Evolutionary conservation across 2,329 filamentous ascomycete species (phyloP).

Genomic region (Penicillium griseofulvum): DNA sequence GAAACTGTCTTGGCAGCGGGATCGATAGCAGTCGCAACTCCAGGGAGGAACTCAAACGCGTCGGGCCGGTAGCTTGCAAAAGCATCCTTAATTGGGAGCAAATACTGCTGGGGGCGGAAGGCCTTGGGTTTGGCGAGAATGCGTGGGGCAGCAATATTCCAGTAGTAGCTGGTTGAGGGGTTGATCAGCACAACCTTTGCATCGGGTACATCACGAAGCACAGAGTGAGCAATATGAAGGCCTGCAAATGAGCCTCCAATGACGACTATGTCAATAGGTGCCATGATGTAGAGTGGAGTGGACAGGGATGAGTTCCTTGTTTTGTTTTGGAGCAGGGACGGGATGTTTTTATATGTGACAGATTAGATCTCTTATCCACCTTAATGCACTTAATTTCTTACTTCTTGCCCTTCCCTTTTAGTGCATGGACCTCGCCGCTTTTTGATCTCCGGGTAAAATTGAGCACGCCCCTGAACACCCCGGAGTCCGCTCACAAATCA

Average conservation of each 20-base stretch:
- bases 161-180: constrained; percentile 54
- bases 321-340: not conserved
- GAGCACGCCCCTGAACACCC: too few relatives aligned
- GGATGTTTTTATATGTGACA: constrained; percentile 10
- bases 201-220: constrained; percentile 35
- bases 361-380: not conserved
- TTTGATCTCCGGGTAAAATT: not conserved
- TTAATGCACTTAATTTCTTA: not conserved
- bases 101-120: constrained; percentile 48
- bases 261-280: constrained; percentile 30
- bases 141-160: constrained; percentile 54
- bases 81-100: constrained; percentile 49
- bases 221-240: constrained; percentile 34
- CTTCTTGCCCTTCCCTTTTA: not conserved
- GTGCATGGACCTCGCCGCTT: not conserved
- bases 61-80: constrained; percentile 52
- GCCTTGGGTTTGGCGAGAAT: constrained; percentile 50
- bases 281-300: constrained; percentile 11
- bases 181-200: constrained; percentile 55
- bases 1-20: constrained; percentile 44
- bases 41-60: constrained; percentile 53
- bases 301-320: not conserved
- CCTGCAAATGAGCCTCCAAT: constrained; percentile 42
- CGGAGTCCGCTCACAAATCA: too few relatives aligned
- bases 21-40: constrained; percentile 49